phyloP scores from a whole-genome alignment of 768 basidiomycete species.

The Mycena metata region DNA sequence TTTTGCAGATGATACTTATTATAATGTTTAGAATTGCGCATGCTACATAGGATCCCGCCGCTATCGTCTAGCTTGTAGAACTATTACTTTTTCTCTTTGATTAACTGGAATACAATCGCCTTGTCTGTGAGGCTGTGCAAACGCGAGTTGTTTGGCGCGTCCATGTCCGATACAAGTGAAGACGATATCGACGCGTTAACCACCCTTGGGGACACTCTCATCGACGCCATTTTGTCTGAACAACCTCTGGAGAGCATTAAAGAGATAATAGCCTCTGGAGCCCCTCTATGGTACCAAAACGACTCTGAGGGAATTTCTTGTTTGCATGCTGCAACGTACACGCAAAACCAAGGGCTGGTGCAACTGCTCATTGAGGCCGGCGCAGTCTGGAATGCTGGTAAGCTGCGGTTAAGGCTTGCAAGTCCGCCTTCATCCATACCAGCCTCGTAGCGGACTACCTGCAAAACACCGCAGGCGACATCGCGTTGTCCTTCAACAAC shows the following conservation, averaged over 20 bases:
- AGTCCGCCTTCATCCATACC: slow-evolving; percentile 8
- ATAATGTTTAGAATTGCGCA: too few species aligned
- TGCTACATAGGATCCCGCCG: too few species aligned
- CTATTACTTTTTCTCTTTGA: too few species aligned
- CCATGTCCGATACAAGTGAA: slow-evolving; percentile 35
- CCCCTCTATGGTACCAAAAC: slow-evolving; percentile 93
- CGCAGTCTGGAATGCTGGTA: slow-evolving; percentile 92
- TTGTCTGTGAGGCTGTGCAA: background rate
- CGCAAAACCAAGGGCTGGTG: slow-evolving; percentile 74
- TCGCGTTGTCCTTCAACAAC: slow-evolving; percentile 90
- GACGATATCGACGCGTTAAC: slow-evolving; percentile 61
- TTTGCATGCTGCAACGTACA: slow-evolving; percentile 89
- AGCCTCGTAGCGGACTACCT: slow-evolving; percentile 74
- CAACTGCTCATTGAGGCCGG: slow-evolving; percentile 81
- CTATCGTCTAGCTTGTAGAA: background rate
- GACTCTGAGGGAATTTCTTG: slow-evolving; percentile 75
- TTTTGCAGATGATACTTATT: too few species aligned
- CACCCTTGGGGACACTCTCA: slow-evolving; percentile 69
- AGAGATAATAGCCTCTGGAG: slow-evolving; percentile 70
- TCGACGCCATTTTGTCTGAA: slow-evolving; percentile 67
- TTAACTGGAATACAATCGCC: background rate
- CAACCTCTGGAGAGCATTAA: slow-evolving; percentile 61
- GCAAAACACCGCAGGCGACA: slow-evolving; percentile 89
- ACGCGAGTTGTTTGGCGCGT: background rate
- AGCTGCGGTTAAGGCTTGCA: slow-evolving; percentile 36